A percentile compares a stretch with the other conserved stretches of the same genome.
Evolutionary conservation across 805 yeast species (phyloP).

Genomic region (Ogataea trehalophila): DNA sequence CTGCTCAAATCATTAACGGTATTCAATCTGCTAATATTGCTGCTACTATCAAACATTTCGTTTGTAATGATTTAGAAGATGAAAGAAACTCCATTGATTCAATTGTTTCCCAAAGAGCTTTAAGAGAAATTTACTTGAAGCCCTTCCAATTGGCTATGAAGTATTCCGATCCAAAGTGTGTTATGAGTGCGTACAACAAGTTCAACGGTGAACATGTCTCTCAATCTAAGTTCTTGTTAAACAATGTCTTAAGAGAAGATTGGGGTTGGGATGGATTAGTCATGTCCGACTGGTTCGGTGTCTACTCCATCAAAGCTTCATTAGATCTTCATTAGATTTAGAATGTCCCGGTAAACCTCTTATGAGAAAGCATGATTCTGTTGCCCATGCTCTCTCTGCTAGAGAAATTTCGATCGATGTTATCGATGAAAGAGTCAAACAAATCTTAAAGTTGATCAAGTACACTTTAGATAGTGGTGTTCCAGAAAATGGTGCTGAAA

Average conservation of each 20-base stretch:
- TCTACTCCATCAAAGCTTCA: constrained; percentile 42
- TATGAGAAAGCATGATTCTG: constrained; percentile 35
- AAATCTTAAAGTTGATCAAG: constrained; percentile 44
- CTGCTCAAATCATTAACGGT: constrained; percentile 49
- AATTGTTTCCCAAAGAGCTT: constrained; percentile 51
- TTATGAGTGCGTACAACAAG: constrained; percentile 62
- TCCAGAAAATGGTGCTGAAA: constrained; percentile 36
- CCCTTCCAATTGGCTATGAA: constrained; percentile 59
- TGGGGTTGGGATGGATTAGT: constrained; percentile 54
- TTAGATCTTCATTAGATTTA: constrained; percentile 52
- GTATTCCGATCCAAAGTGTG: constrained; percentile 45
- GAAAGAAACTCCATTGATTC: constrained; percentile 46
- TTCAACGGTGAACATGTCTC: constrained; percentile 58
- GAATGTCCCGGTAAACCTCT: constrained; percentile 66
- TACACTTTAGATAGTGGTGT: constrained; percentile 38
- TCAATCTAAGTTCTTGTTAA: constrained; percentile 38
- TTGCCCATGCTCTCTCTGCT: constrained; percentile 37
- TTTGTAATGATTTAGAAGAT: constrained; percentile 59
- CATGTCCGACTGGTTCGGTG: constrained; percentile 66
- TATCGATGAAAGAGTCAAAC: constrained; percentile 44
- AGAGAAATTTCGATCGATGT: constrained; percentile 37
- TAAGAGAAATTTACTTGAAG: constrained; percentile 58
- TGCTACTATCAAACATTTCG: constrained; percentile 60
- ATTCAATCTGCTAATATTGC: constrained; percentile 46
- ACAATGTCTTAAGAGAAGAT: constrained; percentile 46